Evolutionary conservation across 257 asterid genomes (phyloP).

Genomic region (Nyctanthes arbortristis): DNA sequence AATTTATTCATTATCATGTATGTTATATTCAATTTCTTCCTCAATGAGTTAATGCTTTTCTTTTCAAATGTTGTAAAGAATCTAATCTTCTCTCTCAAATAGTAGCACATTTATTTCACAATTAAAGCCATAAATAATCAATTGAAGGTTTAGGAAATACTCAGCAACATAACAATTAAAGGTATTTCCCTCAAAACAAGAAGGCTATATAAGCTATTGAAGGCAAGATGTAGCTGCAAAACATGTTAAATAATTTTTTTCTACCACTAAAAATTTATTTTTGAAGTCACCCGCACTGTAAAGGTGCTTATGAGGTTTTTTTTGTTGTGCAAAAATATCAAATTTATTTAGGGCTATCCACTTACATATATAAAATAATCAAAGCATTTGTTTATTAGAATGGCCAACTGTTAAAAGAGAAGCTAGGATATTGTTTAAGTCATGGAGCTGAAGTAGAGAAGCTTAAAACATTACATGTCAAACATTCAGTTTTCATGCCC

Average conservation of each 20-base stretch:
- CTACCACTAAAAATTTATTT: not conserved
- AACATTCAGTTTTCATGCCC: not conserved
- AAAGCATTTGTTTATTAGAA: not conserved
- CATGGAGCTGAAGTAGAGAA: not conserved
- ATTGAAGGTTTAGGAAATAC: not conserved
- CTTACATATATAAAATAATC: not conserved
- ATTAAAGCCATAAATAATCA: too few relatives aligned
- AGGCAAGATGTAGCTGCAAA: not conserved
- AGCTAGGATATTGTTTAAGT: not conserved
- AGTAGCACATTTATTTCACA: too few relatives aligned
- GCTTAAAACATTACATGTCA: not conserved
- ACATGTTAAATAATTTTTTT: not conserved
- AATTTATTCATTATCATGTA: too few relatives aligned
- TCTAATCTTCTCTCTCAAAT: too few relatives aligned
- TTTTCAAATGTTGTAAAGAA: too few relatives aligned
- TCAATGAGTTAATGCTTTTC: too few relatives aligned
- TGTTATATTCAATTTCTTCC: too few relatives aligned
- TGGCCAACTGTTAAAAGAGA: not conserved
- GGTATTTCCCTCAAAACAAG: not conserved
- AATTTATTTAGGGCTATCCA: not conserved
- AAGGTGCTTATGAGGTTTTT: too few relatives aligned
- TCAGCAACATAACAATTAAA: not conserved
- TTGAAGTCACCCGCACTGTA: too few relatives aligned
- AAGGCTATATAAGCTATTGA: too few relatives aligned
- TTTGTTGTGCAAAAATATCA: too few relatives aligned